Base-by-base conservation (phyloP, 768 basidiomycete genomes). In the Mycena albidolilacea region DNA sequence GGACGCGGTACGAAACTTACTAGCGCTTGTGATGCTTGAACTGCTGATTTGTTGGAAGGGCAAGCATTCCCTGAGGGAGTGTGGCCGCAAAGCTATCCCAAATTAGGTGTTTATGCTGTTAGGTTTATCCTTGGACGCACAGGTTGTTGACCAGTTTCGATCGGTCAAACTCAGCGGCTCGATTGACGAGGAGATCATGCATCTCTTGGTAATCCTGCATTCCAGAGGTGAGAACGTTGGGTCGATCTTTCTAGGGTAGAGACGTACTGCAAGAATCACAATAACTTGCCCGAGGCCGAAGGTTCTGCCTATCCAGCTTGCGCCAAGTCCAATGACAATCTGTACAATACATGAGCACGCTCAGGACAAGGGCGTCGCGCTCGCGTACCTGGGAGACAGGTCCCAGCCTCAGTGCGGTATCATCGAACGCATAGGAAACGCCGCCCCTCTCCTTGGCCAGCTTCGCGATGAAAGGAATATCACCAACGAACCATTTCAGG, bases 1-100 rank as follows among this genome's bases (percentile, higher is more conserved):
- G 19, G n/a, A 21, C 15, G 19, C 7, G 50, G 21, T 9, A 19
- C n/a, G 19, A 5, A 7, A 55, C 54, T 1, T 14, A 63, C 61
- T 69, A 69, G 21, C 68, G 68, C 35, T 63, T 61, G 61, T 69
- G 68, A 23, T 69, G 68, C 21, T 46, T 61, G 61, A 62, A 69
- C 46, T 69, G 21, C 6, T 69, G 38, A 23, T 69, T 10, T 23
- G 68, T 69, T 17, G 61, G 68, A 30, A 69, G 68, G 5, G 68
- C 60, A 12, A 69, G 19, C 60, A 69, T 61, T 35, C 68, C 68
- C 7, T 69, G 60, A 3, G 68, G 68, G 3, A 69, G 15, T 19
- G 68, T 69, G 48, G 19, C 61, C 9, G 35, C 68, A 30, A 69
- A 69, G 17, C 68, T 69, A 30, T 10, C 1, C 19, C 12, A 30